Percentiles rank a stretch among this genome's conserved stretches.
Conservation (phyloP, 2,329 filamentous ascomycete genomes). For the Hypoxylon sp. region DNA sequence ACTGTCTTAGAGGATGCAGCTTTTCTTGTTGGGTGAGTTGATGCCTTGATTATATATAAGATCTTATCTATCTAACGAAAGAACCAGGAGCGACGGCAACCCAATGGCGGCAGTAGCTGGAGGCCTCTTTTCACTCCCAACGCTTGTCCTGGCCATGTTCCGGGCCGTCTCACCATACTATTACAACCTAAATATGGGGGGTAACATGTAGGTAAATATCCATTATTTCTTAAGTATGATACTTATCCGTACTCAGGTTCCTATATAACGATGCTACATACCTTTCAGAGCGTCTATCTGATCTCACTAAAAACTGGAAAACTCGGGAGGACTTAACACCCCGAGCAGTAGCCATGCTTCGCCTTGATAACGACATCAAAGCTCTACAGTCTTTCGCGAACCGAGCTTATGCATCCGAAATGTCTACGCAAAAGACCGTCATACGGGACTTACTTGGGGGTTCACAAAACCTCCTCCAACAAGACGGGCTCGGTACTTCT, state of each 20-base stretch:
- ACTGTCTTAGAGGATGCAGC: slow-evolving; percentile 73
- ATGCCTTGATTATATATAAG: neutral
- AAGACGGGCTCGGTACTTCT: slow-evolving; percentile 67
- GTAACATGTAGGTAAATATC: slow-evolving; percentile 71
- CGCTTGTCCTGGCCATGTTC: slow-evolving; percentile 82
- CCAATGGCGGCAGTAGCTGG: slow-evolving; percentile 77
- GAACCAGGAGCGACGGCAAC: slow-evolving; percentile 60
- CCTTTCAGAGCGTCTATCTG: slow-evolving; percentile 70
- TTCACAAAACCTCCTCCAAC: slow-evolving; percentile 72
- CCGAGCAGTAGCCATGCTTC: slow-evolving; percentile 68
- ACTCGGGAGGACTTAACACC: slow-evolving; percentile 66
- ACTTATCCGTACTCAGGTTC: slow-evolving; percentile 62
- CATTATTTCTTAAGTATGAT: neutral
- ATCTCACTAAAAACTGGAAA: slow-evolving; percentile 68
- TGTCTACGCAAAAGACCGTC: slow-evolving; percentile 72
- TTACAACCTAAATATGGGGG: slow-evolving; percentile 74
- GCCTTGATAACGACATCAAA: slow-evolving; percentile 72
- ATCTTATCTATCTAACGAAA: slow-evolving; percentile 26
- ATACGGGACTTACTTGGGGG: slow-evolving; percentile 74
- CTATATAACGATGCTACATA: slow-evolving; percentile 78
- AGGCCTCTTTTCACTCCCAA: slow-evolving; percentile 80
- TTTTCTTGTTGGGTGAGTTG: slow-evolving; percentile 66
- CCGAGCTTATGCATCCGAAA: slow-evolving; percentile 73
- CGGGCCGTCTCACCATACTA: slow-evolving; percentile 82
- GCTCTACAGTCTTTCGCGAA: slow-evolving; percentile 73